phyloP scores from a whole-genome alignment of 2,329 filamentous ascomycete species.

The Talaromyces sp. region DNA sequence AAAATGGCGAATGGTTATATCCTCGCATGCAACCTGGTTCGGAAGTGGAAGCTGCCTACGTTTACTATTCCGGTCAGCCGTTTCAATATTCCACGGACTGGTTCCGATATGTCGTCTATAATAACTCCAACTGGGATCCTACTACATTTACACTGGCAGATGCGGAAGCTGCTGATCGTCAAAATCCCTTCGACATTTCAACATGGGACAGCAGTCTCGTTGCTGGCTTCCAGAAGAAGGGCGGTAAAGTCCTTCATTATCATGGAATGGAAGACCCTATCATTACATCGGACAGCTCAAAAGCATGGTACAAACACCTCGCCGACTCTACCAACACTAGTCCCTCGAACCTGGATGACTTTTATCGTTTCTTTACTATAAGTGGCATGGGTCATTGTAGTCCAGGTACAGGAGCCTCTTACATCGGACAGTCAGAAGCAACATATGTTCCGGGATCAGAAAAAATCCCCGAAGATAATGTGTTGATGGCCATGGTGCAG shows the following conservation, averaged over 20 bases:
- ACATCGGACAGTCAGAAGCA: not conserved
- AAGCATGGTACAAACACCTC: slow-evolving; percentile 52
- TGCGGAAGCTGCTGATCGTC: not conserved
- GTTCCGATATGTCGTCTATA: slow-evolving; percentile 9
- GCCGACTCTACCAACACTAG: slow-evolving; percentile 35
- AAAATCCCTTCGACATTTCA: slow-evolving; percentile 31
- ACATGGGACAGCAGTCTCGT: slow-evolving; percentile 38
- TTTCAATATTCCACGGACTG: slow-evolving; percentile 21
- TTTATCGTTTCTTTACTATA: slow-evolving; percentile 51
- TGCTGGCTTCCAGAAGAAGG: slow-evolving; percentile 30
- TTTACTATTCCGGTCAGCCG: slow-evolving; percentile 46
- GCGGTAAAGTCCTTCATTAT: slow-evolving; percentile 45
- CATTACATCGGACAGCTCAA: slow-evolving; percentile 51
- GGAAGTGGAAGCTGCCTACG: slow-evolving; percentile 25
- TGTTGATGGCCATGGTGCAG: slow-evolving; percentile 48
- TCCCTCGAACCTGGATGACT: slow-evolving; percentile 35
- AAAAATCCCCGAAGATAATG: slow-evolving; percentile 40
- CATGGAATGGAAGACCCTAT: slow-evolving; percentile 46
- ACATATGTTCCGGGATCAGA: slow-evolving; percentile 27
- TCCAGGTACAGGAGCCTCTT: slow-evolving; percentile 42
- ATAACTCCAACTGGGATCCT: slow-evolving; percentile 5
- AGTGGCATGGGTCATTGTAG: slow-evolving; percentile 54
- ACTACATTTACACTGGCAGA: not conserved
- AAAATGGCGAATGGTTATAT: slow-evolving; percentile 28
- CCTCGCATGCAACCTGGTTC: slow-evolving; percentile 37